Evolutionary conservation across 495 filamentous ascomycete species (phyloP).

Genomic region (Astrothelium subdiscretum): DNA sequence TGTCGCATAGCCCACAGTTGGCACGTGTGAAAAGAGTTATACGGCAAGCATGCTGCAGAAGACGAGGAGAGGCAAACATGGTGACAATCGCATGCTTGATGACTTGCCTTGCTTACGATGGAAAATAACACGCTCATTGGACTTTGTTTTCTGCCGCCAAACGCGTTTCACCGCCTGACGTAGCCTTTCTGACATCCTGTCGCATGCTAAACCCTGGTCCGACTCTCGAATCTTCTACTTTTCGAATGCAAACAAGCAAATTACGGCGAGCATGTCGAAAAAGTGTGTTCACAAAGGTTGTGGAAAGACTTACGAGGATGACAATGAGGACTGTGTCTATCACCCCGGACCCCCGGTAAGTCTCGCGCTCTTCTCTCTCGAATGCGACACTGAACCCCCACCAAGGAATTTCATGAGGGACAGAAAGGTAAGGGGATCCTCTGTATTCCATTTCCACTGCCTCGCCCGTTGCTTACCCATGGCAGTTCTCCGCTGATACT

Average conservation of each 20-base stretch:
- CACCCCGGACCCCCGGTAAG: conserved; percentile 70
- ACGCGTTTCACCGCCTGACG: not conserved
- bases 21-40: conserved; percentile 75
- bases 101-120: not conserved
- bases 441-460: not conserved
- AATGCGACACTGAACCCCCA: not conserved
- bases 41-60: conserved; percentile 42
- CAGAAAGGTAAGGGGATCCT: conserved; percentile 70
- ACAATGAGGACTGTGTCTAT: conserved; percentile 76
- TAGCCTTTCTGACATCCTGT: not conserved
- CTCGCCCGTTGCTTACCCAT: not conserved
- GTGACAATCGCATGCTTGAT: not conserved
- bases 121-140: not conserved
- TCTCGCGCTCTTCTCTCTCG: not conserved
- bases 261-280: conserved; percentile 47
- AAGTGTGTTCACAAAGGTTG: conserved; percentile 97
- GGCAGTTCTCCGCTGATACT: conserved; percentile 9
- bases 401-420: conserved; percentile 72
- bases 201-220: not conserved
- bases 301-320: conserved; percentile 74
- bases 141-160: not conserved
- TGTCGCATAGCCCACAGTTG: conserved; percentile 67
- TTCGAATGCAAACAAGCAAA: not conserved
- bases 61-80: conserved; percentile 16
- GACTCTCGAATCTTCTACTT: not conserved